phyloP scores from a whole-genome alignment of 2,329 filamentous ascomycete species.

The Metarhizium humberi region DNA sequence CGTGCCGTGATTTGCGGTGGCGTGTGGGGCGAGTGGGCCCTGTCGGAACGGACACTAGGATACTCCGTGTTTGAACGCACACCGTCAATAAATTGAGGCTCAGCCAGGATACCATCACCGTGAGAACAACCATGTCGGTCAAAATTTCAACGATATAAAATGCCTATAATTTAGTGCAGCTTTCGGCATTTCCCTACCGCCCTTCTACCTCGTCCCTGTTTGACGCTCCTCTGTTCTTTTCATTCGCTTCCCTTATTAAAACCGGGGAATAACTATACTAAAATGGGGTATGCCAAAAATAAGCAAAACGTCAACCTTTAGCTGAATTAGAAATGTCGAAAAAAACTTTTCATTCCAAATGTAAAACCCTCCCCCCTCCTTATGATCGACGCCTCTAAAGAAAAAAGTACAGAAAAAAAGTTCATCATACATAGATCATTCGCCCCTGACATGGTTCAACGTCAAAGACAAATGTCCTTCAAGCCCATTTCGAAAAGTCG shows the following conservation, averaged over 20 bases:
- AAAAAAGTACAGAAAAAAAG: background rate
- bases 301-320: background rate
- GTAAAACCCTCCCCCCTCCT: background rate
- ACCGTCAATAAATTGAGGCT: too few relatives aligned
- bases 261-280: background rate
- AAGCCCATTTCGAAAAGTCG: constrained; percentile 31
- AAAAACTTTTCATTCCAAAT: constrained; percentile 3
- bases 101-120: too few relatives aligned
- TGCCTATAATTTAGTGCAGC: too few relatives aligned
- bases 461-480: background rate
- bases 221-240: background rate
- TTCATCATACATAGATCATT: constrained; percentile 1
- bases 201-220: background rate
- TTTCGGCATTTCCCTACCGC: background rate
- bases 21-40: too few relatives aligned
- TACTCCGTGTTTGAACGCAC: too few relatives aligned
- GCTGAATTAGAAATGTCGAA: background rate
- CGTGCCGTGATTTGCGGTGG: background rate
- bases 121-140: too few relatives aligned
- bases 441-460: background rate
- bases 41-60: too few relatives aligned
- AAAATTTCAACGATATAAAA: too few relatives aligned
- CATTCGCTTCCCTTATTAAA: background rate
- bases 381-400: constrained; percentile 1
- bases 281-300: constrained; percentile 2